Conservation (phyloP, 768 basidiomycete species). For the Auricularia sp. region DNA sequence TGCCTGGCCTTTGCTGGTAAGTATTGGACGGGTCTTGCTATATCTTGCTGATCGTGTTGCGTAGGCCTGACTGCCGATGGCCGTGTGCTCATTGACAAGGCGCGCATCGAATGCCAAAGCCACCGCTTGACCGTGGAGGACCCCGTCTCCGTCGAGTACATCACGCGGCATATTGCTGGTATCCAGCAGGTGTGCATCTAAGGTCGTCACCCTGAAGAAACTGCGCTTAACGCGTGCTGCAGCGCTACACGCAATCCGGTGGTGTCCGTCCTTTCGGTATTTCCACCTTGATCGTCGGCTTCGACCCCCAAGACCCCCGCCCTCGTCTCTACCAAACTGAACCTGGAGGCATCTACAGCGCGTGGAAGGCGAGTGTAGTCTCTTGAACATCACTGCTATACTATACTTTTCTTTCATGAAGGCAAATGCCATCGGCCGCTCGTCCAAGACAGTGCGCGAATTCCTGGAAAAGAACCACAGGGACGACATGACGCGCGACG, state of each 20-base stretch:
- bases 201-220: not conserved
- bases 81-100: slow-evolving; percentile 94
- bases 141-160: slow-evolving; percentile 96
- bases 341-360: slow-evolving; percentile 94
- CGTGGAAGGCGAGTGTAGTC: slow-evolving; percentile 73
- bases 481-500: slow-evolving; percentile 78
- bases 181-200: slow-evolving; percentile 75
- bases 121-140: slow-evolving; percentile 97
- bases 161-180: slow-evolving; percentile 95
- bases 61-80: slow-evolving; percentile 95
- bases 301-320: slow-evolving; percentile 82
- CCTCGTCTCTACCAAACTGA: slow-evolving; percentile 95
- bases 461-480: slow-evolving; percentile 98
- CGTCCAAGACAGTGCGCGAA: slow-evolving; percentile 96
- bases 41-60: not conserved
- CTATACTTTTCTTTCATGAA: slow-evolving; percentile 19
- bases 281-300: slow-evolving; percentile 92
- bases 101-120: slow-evolving; percentile 93
- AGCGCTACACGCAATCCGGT: slow-evolving; percentile 98
- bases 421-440: slow-evolving; percentile 97
- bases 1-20: slow-evolving; percentile 95
- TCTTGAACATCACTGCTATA: not conserved
- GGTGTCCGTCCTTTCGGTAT: slow-evolving; percentile 98
- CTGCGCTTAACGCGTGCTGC: slow-evolving; percentile 4
- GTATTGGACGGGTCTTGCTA: slow-evolving; percentile 13